Conservation (phyloP, 768 basidiomycete species). For the Boletales sp. region DNA sequence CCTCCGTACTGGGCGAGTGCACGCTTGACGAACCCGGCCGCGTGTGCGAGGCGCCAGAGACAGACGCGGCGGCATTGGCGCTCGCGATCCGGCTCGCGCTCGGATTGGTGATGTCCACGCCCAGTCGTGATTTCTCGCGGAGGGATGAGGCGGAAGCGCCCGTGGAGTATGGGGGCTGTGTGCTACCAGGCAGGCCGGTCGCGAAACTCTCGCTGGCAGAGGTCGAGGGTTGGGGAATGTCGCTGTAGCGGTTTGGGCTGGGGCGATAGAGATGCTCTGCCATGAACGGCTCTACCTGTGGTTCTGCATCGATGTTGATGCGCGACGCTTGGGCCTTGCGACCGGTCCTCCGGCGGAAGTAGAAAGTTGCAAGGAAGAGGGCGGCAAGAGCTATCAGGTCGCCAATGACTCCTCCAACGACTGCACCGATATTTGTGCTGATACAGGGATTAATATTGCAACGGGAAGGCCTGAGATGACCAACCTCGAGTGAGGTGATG, state of each 20-base stretch:
- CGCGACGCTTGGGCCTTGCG: neutral
- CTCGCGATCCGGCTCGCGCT: too few species aligned
- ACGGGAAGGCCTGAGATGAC: neutral
- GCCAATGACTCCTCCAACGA: constrained; percentile 12
- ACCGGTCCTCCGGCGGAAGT: neutral
- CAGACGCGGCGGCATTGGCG: neutral
- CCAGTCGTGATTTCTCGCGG: constrained; percentile 1
- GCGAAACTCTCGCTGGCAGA: too few species aligned
- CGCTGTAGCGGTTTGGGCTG: neutral
- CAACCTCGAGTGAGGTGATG: neutral
- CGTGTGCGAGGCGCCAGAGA: neutral
- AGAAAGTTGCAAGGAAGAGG: constrained; percentile 1
- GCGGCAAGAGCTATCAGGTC: constrained; percentile 7
- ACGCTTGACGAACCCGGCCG: neutral
- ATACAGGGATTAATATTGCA: neutral
- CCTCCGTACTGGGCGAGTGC: neutral
- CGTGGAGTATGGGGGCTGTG: too few species aligned
- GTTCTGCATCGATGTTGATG: neutral
- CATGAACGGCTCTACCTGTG: constrained; percentile 5
- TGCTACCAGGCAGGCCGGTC: too few species aligned
- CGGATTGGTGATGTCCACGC: too few species aligned
- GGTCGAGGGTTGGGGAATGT: neutral
- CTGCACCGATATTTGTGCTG: constrained; percentile 4
- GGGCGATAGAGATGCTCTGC: neutral
- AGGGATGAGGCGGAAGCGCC: too few species aligned